These are phyloP conservation scores for Lycium barbarum DNA, from an alignment of 257 asterid species.

Conservation along the genomic window DNA sequence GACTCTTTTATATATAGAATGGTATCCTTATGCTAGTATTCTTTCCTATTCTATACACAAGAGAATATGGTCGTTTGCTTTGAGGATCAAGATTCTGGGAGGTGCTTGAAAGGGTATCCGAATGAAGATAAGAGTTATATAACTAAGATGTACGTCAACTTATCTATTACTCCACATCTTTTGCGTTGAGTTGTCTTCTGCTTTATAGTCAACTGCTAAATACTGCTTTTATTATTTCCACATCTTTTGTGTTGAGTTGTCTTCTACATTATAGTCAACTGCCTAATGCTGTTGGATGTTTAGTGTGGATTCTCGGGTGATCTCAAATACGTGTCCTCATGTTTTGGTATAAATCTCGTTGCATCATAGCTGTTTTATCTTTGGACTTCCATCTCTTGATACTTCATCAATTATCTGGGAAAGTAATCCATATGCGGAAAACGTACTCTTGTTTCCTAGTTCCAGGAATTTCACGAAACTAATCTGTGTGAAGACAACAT, in stretches of 20 bases:
- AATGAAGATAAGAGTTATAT: conserved; percentile 64
- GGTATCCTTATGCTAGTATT: background rate
- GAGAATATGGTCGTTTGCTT: conserved; percentile 98
- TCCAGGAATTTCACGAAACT: conserved; percentile 26
- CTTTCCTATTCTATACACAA: conserved; percentile 33
- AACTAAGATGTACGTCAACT: conserved; percentile 64
- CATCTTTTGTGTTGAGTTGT: conserved; percentile 19
- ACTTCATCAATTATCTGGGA: background rate
- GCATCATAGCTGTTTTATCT: background rate
- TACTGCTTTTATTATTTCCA: conserved; percentile 16
- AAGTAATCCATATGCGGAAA: background rate
- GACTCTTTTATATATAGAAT: background rate
- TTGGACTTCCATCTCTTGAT: background rate
- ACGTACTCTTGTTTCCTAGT: background rate
- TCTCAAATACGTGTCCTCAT: background rate
- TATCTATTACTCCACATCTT: conserved; percentile 27
- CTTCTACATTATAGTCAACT: conserved; percentile 31
- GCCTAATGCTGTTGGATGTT: conserved; percentile 9
- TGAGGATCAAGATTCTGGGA: conserved; percentile 75
- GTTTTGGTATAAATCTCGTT: background rate
- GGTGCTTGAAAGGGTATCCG: conserved; percentile 81
- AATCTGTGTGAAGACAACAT: background rate
- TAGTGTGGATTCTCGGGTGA: conserved; percentile 24
- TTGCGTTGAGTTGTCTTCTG: conserved; percentile 29
- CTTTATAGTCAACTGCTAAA: conserved; percentile 21